Evolutionary conservation across 1,139 yeast species (phyloP), one percentile per base, ranked within the genome.

Genomic region (Scheffersomyces illinoinensis): DNA sequence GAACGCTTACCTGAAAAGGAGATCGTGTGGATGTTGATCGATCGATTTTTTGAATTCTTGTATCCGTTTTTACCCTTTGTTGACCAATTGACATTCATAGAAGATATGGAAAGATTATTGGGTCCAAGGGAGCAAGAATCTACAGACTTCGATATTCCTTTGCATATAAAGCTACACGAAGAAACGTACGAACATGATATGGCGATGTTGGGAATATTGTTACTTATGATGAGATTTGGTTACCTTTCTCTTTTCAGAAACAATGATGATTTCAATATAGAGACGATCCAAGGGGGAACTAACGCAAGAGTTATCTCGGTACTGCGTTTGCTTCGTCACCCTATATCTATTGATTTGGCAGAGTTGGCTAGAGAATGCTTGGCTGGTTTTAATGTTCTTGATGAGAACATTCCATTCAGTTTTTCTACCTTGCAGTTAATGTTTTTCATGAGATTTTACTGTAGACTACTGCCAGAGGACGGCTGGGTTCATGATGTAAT

Each of bases 331-430:
- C 52, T 70, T 54, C 58, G 64, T 12, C 60, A 71, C 58, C 81
- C 82, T 1, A 71, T 83, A 6, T 69, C 70, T 46, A 66, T 78
- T 1, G 70, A 69, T 20, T 70, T 69, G 46, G 67, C 80, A 6
- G 66, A 65, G 3, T 56, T 74, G 10, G 76, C 79, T 0, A 65
- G 75, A 18, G 54, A 64, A 4, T 70, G 78, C 17, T 61, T 83
- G 17, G 64, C 68, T 6, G n/a, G 50, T 3, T 59, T 56, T 50
- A 50, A 23, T 12, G 47, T 47, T 17, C 39, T 20, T 14, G 54
- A 24, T 6, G 55, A 55, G 1, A 55, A 52, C 14, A 47, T 53
- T 8, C 60, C 54, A 17, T 43, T 58, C n/a, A 54, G 59, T 3
- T 51, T 67, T 8, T 54, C 56, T 3, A 65, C 61, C 6, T 60